These are phyloP conservation scores for Penicillium sp. DNA, from an alignment of 2,329 filamentous ascomycete species.

Conservation along the genomic window DNA sequence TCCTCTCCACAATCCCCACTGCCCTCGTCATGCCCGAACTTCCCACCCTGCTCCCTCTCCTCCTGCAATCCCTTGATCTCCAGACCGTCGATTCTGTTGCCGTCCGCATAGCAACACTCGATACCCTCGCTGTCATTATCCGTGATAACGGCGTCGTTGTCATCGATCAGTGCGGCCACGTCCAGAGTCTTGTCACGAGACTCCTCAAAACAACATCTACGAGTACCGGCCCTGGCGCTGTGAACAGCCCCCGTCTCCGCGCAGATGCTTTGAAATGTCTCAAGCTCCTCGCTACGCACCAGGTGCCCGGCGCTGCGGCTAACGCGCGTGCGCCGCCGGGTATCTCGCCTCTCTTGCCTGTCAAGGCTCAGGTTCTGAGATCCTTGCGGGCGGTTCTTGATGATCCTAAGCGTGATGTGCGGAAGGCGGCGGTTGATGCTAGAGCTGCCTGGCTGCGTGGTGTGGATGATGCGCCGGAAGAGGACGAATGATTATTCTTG, in stretches of 20 bases:
- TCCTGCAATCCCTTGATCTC: conserved; percentile 63
- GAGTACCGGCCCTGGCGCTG: conserved; percentile 12
- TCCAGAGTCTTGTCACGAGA: conserved; percentile 55
- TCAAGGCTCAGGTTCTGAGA: conserved; percentile 57
- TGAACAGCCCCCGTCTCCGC: conserved; percentile 32
- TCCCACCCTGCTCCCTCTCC: conserved; percentile 55
- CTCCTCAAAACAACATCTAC: conserved; percentile 48
- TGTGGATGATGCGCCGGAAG: conserved; percentile 58
- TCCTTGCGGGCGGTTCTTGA: conserved; percentile 56
- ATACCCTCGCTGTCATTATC: conserved; percentile 58
- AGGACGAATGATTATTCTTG: conserved; percentile 46
- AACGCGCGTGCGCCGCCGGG: conserved; percentile 26
- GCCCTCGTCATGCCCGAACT: conserved; percentile 60
- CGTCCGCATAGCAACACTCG: conserved; percentile 60
- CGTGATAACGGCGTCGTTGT: conserved; percentile 54
- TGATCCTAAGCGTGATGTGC: conserved; percentile 61
- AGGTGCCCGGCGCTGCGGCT: conserved; percentile 22
- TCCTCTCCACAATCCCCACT: conserved; percentile 59
- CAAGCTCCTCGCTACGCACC: conserved; percentile 34
- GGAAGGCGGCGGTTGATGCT: conserved; percentile 61
- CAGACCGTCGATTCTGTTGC: conserved; percentile 44
- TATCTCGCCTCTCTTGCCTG: conserved; percentile 52
- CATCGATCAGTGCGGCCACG: conserved; percentile 53
- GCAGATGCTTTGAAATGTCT: conserved; percentile 39
- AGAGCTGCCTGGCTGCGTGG: conserved; percentile 57